Conservation (phyloP, 2,329 filamentous ascomycete genomes). For the Colletotrichum sp. region DNA sequence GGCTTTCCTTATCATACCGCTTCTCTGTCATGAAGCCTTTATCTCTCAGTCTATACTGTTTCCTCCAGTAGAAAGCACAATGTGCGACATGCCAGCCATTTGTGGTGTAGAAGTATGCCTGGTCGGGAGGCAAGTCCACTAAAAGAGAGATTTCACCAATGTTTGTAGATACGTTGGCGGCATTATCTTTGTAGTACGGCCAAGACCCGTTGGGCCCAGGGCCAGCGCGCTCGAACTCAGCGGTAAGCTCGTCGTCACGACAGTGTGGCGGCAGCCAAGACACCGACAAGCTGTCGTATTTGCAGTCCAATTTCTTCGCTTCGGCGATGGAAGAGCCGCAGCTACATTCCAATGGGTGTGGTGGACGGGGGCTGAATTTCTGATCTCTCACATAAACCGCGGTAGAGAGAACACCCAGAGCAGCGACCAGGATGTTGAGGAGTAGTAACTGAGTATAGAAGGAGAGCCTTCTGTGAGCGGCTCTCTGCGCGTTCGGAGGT, state of each 20-base stretch:
- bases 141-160: not conserved
- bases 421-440: not conserved
- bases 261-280: not conserved
- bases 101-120: not conserved
- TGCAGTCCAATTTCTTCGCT: not conserved
- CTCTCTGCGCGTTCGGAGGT: not conserved
- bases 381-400: not conserved
- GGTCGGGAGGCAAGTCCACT: not conserved
- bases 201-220: not conserved
- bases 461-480: not conserved
- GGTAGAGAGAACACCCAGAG: not conserved
- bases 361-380: not conserved
- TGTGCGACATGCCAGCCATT: not conserved
- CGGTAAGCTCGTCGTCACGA: not conserved
- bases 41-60: not conserved
- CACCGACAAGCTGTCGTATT: not conserved
- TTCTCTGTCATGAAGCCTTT: not conserved
- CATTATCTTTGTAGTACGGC: not conserved
- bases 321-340: not conserved
- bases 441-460: not conserved
- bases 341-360: not conserved
- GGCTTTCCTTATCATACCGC: not conserved
- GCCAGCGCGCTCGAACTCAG: not conserved
- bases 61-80: not conserved
- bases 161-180: not conserved